phyloP scores from a whole-genome alignment of 1,139 yeast genomes.

The Yamadazyma diddensiae region DNA sequence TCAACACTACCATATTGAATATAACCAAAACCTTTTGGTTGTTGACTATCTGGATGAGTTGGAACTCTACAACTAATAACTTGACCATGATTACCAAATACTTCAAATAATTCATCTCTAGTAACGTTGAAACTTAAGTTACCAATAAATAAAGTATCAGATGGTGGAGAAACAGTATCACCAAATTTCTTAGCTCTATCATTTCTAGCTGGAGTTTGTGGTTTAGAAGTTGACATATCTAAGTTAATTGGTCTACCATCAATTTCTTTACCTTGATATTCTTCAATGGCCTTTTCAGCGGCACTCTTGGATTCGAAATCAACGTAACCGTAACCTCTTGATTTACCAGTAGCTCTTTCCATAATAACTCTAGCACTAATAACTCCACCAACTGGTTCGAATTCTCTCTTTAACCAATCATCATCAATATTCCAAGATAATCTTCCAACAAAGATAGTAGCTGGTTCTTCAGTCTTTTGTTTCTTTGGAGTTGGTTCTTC shows the following conservation, averaged over 20 bases:
- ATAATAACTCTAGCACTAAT: conserved; percentile 86
- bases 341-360: conserved; percentile 89
- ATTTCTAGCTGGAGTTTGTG: conserved; percentile 49
- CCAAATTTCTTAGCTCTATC: conserved; percentile 89
- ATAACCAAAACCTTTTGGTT: conserved; percentile 98
- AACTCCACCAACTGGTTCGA: conserved; percentile 80
- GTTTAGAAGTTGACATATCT: conserved; percentile 87
- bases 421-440: conserved; percentile 97
- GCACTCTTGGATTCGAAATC: conserved; percentile 74
- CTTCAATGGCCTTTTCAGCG: conserved; percentile 87
- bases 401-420: conserved; percentile 86
- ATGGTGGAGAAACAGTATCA: conserved; percentile 85
- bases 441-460: conserved; percentile 94
- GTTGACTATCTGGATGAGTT: conserved; percentile 97
- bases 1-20: conserved; percentile 85
- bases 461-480: conserved; percentile 54
- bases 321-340: conserved; percentile 98
- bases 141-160: conserved; percentile 94
- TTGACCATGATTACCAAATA: conserved; percentile 75
- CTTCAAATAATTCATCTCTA: conserved; percentile 70
- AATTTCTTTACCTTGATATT: conserved; percentile 87
- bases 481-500: conserved; percentile 38
- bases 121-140: conserved; percentile 88
- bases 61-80: conserved; percentile 91
- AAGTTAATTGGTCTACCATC: conserved; percentile 96